Base-by-base conservation (phyloP, 2,329 filamentous ascomycete species). In the Endoconidiophora polonica region DNA sequence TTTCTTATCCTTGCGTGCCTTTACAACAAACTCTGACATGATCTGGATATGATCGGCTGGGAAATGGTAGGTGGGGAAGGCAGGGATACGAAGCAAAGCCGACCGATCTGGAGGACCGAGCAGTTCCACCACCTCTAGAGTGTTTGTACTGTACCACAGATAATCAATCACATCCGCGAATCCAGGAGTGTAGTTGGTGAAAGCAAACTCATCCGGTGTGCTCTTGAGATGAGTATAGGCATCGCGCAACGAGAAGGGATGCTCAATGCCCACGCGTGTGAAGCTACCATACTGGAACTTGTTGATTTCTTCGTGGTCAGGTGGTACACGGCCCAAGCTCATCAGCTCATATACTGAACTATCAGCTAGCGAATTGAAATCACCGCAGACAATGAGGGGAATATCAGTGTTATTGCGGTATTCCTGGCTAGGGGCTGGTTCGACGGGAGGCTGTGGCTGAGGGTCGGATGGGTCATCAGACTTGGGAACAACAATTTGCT, bases 101-200 rank as follows among this genome's bases (percentile, higher is more conserved):
- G 85, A 77, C 55, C 80, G 76, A 62, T 95, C 88, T 2, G 93
- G 85, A 41, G 90, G 83, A 26, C 88, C 88, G 3, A 95, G 78
- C 48, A 95, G 66, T 48, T 83, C 83, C 16, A 86, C 81, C 22
- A 93, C 83, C 61, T 91, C 84, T 42, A 95, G 71, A 20, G 83
- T 79, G 64, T 91, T 94, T 52, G 86, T 90, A 51, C 87, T 88
- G 66, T 94, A 98, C 87, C 88, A 96, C 59, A 98, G 86, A 65
- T 96, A 95, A 63, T 98, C 91, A 57, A 98, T 83, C 52, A 93
- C 85, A 55, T 87, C 88, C 47, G 78, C 77, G 66, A 95, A 98
- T n/a, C 79, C 79, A 1, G 91, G 88, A 12, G 87, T 93, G 66
- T 96, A 98, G 66, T 98, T 98, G 44, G 91, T 98, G 64, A 94